A percentile compares a stretch with the other conserved stretches of the same genome.
These are phyloP conservation scores for Dipteronia sinensis DNA, from an alignment of 345 rosid genomes.

Conservation along the genomic window DNA sequence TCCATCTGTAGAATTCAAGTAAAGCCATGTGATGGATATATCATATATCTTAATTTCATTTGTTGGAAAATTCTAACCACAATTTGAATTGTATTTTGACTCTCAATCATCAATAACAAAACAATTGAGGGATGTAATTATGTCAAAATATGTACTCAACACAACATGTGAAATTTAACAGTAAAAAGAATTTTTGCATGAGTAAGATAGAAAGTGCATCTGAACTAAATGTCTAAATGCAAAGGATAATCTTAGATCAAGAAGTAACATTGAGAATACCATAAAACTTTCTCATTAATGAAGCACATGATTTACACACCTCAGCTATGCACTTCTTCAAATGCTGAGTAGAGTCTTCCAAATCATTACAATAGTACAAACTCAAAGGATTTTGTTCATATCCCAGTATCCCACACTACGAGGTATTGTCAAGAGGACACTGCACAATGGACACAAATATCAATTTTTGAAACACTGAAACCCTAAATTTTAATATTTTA, in stretches of 20 bases:
- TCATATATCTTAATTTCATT: too few relatives aligned
- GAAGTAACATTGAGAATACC: not conserved
- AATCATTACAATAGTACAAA: slow-evolving; percentile 75
- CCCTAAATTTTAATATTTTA: not conserved
- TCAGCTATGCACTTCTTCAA: slow-evolving; percentile 86
- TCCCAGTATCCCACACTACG: slow-evolving; percentile 90
- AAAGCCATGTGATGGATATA: too few relatives aligned
- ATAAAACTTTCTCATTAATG: not conserved
- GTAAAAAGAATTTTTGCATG: too few relatives aligned
- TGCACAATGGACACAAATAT: slow-evolving; percentile 28
- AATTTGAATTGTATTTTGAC: not conserved
- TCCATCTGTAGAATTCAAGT: too few relatives aligned
- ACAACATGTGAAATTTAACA: not conserved
- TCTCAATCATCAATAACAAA: not conserved
- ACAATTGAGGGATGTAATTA: not conserved
- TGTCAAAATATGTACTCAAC: not conserved
- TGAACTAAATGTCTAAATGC: not conserved
- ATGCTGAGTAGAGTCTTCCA: slow-evolving; percentile 37
- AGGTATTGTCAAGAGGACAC: slow-evolving; percentile 83
- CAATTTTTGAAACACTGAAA: slow-evolving; percentile 10
- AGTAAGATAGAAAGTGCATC: not conserved
- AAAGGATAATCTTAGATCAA: not conserved
- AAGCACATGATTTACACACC: slow-evolving; percentile 38
- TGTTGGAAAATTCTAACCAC: too few relatives aligned
- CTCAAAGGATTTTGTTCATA: slow-evolving; percentile 93